Evolutionary conservation across 495 filamentous ascomycete species (phyloP), one percentile per base, ranked within the genome.

Genomic region (Schizothecium vesticola): DNA sequence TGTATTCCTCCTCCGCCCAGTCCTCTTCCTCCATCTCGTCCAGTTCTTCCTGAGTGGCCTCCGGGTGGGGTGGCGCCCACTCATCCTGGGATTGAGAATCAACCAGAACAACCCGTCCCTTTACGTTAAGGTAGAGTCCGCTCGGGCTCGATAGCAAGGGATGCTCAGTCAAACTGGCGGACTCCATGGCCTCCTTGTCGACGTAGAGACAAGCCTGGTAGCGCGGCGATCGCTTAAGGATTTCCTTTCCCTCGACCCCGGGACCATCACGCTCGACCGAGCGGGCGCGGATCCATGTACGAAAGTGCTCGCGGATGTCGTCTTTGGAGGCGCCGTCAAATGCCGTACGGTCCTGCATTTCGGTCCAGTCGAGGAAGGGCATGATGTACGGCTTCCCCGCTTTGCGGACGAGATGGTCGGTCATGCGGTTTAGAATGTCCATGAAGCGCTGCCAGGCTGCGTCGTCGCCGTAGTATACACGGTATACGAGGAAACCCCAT

Each of bases 401-500:
- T 16, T 24, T 56, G 33, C 55, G 9, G 26, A 61, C 6, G 19
- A n/a, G 10, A 3, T 31, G 1, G 6, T 31, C 28, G 7, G 60
- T 61, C 1, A 3, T 16, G n/a, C 67, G 61, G 22, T 28, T 69
- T 3, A 69, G 56, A 63, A 69, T 69, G 29, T 36, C 29, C 64
- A 72, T 64, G 56, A 63, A 72, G 55, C 67, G 67, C 19, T 67
- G 1, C 70, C 67, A 72, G 7, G 67, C 70, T 8, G 28, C 70
- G 59, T 72, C 64, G 24, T 72, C 67, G 64, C 51, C 64, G 67
- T 72, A 69, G 57, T 31, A 51, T 22, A 65, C 64, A 36, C 67
- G 70, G 55, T 72, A 72, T 24, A 72, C 33, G 64, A 72, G 67
- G 55, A 72, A 72, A 3, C 70, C 70, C 70, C 67, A 72, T 79